Evolutionary conservation across 2,329 filamentous ascomycete species (phyloP).

Genomic region (Aureobasidium mangrovei): DNA sequence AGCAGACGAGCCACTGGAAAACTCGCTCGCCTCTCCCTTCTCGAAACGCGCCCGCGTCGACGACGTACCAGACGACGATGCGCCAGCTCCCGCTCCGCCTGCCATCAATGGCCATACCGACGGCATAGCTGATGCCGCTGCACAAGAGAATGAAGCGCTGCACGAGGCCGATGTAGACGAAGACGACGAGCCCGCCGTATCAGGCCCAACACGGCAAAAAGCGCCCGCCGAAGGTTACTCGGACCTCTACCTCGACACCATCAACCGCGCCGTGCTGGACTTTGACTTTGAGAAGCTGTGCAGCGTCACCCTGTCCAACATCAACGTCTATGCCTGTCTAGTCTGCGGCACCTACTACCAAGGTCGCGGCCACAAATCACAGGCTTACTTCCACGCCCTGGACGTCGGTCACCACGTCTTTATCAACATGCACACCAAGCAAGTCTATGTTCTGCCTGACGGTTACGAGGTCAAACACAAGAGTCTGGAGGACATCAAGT

Average conservation of each 20-base stretch:
- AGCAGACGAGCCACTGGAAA: slow-evolving; percentile 38
- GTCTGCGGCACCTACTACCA: slow-evolving; percentile 98
- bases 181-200: slow-evolving; percentile 24
- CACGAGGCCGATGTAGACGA: slow-evolving; percentile 29
- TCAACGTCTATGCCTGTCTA: slow-evolving; percentile 96
- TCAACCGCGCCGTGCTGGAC: slow-evolving; percentile 84
- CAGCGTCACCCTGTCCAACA: slow-evolving; percentile 90
- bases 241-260: slow-evolving; percentile 95
- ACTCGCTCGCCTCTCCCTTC: slow-evolving; percentile 36
- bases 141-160: slow-evolving; percentile 29
- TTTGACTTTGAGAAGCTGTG: slow-evolving; percentile 99
- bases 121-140: slow-evolving; percentile 29
- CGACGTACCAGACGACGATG: slow-evolving; percentile 29
- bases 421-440: slow-evolving; percentile 92
- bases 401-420: slow-evolving; percentile 95
- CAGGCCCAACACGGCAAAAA: slow-evolving; percentile 56
- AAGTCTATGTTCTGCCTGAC: slow-evolving; percentile 85
- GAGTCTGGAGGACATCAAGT: slow-evolving; percentile 95
- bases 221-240: slow-evolving; percentile 82
- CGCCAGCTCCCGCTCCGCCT: slow-evolving; percentile 18
- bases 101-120: slow-evolving; percentile 18
- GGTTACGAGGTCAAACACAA: slow-evolving; percentile 95
- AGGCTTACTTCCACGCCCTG: slow-evolving; percentile 95
- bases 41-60: slow-evolving; percentile 41
- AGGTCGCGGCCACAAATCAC: slow-evolving; percentile 83